Conservation (phyloP, 2,329 filamentous ascomycete genomes). For the Sporothrix dimorphospora region DNA sequence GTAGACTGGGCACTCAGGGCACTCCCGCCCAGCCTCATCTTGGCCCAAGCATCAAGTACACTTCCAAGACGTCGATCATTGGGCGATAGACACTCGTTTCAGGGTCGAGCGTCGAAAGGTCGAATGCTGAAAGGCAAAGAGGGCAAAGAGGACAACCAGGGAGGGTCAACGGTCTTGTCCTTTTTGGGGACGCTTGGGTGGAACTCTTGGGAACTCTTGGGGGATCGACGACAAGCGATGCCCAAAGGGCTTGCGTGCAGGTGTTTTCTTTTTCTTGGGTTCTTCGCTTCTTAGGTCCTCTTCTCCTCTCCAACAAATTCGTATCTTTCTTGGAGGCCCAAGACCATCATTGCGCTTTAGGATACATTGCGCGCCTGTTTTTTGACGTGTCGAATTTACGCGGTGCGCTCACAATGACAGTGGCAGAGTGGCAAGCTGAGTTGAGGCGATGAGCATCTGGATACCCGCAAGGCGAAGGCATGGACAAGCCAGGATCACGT, state of each 20-base stretch:
- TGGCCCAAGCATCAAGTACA: not conserved
- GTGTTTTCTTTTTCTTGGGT: not conserved
- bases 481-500: not conserved
- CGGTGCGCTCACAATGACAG: not conserved
- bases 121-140: too few relatives aligned
- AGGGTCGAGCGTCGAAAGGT: not conserved
- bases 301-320: not conserved
- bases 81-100: not conserved
- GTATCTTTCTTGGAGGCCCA: not conserved
- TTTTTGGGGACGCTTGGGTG: not conserved
- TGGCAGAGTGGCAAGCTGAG: not conserved
- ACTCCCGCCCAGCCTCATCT: not conserved
- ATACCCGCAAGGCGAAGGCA: not conserved
- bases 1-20: not conserved
- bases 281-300: not conserved
- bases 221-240: constrained; percentile 8
- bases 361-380: constrained; percentile 19
- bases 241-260: constrained; percentile 9
- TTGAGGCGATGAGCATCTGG: not conserved
- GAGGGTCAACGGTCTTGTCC: not conserved
- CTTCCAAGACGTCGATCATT: not conserved
- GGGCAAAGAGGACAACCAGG: too few relatives aligned
- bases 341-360: constrained; percentile 14
- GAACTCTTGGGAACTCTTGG: not conserved
- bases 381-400: not conserved